Base-by-base conservation (phyloP, 1,284 basidiomycete species). In the Neonothopanus nambi region DNA sequence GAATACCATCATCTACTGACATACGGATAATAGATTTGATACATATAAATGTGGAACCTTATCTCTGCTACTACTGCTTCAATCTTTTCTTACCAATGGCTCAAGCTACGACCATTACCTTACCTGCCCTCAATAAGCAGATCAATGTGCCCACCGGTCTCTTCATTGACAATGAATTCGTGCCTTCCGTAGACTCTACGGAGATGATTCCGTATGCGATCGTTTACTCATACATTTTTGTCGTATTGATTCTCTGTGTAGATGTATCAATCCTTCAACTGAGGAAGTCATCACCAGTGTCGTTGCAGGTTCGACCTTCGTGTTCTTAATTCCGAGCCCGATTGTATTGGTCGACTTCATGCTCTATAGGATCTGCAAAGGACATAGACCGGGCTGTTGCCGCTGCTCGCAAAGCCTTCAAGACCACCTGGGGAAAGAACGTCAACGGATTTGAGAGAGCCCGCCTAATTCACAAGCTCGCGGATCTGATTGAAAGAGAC, bases 101-200 rank as follows among this genome's bases (percentile, higher is more conserved):
- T 41, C 69, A 67, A 52, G 57, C 63, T 48, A 67, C 64, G 47
- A 67, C 63, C 38, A 58, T 82, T 35, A 59, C 64, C 44, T 60
- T 82, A 51, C 67, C 72, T n/a, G 59, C 66, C 38, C 65, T 72
- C 11, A 67, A 78, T 56, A 82, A 79, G 66, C 73, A 74, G 63
- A 72, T 92, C 52, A 74, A 75, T 28, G 75, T 93, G 30, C 85
- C 85, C 15, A 92, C 90, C 3, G 93, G 92, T 30, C 80, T 96
- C 39, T 96, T 95, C 77, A 96, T 97, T 70, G 87, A 93, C 77
- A 93, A 93, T 69, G 77, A 91, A 65, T 95, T 92, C 61, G 88
- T 93, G 26, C 67, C 79, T 12, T 89, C 85, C 9, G 75, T 77
- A 21, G 84, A 88, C 61, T 83, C 81, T 30, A 66, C 73, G 20